Conservation (phyloP, 345 rosid genomes). For the Gossypium thurberi region DNA sequence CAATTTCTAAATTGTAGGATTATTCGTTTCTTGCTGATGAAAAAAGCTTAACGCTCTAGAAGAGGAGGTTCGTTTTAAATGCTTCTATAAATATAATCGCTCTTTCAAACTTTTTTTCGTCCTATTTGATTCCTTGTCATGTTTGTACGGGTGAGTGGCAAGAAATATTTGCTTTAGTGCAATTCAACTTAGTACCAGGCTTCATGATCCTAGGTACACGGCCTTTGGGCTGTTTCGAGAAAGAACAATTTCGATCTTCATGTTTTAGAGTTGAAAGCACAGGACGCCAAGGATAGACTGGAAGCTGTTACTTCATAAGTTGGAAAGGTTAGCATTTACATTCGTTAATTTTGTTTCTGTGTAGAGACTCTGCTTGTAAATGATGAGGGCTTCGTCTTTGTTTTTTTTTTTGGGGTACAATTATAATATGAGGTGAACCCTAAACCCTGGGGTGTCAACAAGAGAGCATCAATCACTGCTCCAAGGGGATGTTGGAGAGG, state of each 20-base stretch:
- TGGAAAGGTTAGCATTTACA: slow-evolving; percentile 37
- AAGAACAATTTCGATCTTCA: slow-evolving; percentile 68
- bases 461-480: no score
- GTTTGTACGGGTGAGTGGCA: not conserved
- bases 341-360: not conserved
- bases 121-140: not conserved
- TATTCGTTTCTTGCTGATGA: slow-evolving; percentile 28
- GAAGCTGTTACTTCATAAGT: slow-evolving; percentile 33
- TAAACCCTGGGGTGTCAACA: no score
- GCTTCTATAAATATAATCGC: not conserved
- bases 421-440: no score
- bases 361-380: not conserved
- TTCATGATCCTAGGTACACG: slow-evolving; percentile 48
- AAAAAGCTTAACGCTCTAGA: slow-evolving; percentile 34
- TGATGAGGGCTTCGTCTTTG: not conserved
- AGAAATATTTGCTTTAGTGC: not conserved
- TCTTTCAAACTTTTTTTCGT: not conserved
- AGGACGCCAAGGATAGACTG: slow-evolving; percentile 43
- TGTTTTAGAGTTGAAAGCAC: slow-evolving; percentile 48
- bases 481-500: not conserved
- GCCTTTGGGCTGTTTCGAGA: slow-evolving; percentile 60
- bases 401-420: no score
- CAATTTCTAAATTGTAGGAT: slow-evolving; percentile 30
- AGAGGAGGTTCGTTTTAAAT: slow-evolving; percentile 55
- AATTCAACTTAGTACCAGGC: slow-evolving; percentile 27